Conservation (phyloP, 2,329 filamentous ascomycete genomes). For the Diaporthe destruens region DNA sequence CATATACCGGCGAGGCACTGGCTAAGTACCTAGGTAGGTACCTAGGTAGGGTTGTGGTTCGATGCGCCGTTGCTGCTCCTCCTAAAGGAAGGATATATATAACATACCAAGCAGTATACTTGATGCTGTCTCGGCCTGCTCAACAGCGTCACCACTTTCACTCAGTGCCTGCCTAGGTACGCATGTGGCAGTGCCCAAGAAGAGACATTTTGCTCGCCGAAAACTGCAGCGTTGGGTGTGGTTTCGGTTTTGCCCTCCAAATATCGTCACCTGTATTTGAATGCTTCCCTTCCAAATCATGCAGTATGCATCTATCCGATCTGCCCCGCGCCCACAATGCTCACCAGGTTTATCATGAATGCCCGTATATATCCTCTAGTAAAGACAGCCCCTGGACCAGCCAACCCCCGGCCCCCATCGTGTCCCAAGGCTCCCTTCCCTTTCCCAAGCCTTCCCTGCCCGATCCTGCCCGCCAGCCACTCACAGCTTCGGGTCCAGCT, state of each 20-base stretch:
- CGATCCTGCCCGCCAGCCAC: background rate
- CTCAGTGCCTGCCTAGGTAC: background rate
- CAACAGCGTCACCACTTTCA: background rate
- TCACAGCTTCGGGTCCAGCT: constrained; percentile 84
- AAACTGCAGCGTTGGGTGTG: background rate
- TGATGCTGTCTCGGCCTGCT: background rate
- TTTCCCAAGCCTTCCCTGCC: background rate
- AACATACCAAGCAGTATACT: no score
- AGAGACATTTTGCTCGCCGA: no score
- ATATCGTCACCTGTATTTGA: background rate
- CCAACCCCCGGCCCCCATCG: background rate
- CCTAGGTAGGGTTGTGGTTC: background rate
- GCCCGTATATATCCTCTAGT: constrained; percentile 18
- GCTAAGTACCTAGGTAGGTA: no score
- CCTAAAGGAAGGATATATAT: background rate
- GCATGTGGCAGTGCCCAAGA: background rate
- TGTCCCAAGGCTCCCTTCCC: background rate
- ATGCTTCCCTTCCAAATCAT: constrained; percentile 7
- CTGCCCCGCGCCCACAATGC: constrained; percentile 25
- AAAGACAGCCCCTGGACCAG: constrained; percentile 3
- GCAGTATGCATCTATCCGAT: constrained; percentile 30
- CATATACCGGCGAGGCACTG: background rate
- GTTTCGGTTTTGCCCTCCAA: background rate
- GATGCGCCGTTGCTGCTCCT: background rate
- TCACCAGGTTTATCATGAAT: constrained; percentile 30